Conservation (phyloP, 805 yeast genomes). For the Kodamaea leandrae region DNA sequence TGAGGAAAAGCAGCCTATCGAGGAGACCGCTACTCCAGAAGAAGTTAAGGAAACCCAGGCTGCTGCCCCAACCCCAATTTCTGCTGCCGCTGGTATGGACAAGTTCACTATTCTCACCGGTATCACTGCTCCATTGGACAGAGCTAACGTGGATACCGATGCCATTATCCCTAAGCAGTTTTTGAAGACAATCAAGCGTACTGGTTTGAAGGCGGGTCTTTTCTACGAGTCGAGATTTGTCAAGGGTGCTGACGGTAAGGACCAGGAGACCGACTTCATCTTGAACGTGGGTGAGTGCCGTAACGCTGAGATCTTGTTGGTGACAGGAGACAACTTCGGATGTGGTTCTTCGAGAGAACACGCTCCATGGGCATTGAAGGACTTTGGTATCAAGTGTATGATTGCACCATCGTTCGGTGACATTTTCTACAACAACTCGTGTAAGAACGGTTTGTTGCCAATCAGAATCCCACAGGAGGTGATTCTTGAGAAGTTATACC, state of each 20-base stretch:
- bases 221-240: slow-evolving; percentile 85
- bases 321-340: slow-evolving; percentile 96
- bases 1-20: slow-evolving; percentile 64
- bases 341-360: slow-evolving; percentile 99
- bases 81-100: slow-evolving; percentile 55
- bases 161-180: slow-evolving; percentile 99
- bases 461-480: slow-evolving; percentile 82
- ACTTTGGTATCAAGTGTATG: slow-evolving; percentile 92
- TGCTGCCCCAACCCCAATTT: slow-evolving; percentile 8
- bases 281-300: slow-evolving; percentile 84
- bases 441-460: slow-evolving; percentile 93
- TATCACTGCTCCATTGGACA: slow-evolving; percentile 89
- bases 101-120: slow-evolving; percentile 75
- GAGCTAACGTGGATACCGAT: slow-evolving; percentile 96
- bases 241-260: slow-evolving; percentile 64
- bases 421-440: slow-evolving; percentile 95
- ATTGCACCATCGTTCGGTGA: slow-evolving; percentile 99
- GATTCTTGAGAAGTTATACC: slow-evolving; percentile 69
- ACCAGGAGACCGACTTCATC: slow-evolving; percentile 82
- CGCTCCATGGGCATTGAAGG: slow-evolving; percentile 99
- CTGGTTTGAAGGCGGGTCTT: slow-evolving; percentile 84
- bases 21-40: slow-evolving; percentile 46
- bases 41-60: slow-evolving; percentile 16
- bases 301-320: slow-evolving; percentile 77
- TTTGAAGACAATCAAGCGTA: slow-evolving; percentile 94